Evolutionary conservation across 2,329 filamentous ascomycete genomes (phyloP), one percentile per base, ranked within the genome.

Genomic region (Cercospora sp.): DNA sequence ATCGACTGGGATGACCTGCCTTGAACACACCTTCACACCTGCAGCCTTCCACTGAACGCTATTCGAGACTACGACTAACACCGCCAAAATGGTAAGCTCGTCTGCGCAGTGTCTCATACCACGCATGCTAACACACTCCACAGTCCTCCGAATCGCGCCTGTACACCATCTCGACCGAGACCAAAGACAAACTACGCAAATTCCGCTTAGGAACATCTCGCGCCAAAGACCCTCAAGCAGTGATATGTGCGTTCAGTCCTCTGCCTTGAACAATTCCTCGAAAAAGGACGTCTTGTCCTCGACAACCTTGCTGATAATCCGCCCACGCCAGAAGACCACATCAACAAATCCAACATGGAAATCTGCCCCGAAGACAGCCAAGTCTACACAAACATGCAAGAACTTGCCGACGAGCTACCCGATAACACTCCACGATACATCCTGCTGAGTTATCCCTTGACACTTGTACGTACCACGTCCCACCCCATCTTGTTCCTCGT

Each of bases 131-230:
- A 62, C 26, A 7, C 3, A 16, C 55, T 45, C 28, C n/a, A 28
- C 73, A 84, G 81, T 79, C 89, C 75, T 96, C 94, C 77, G 94
- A 97, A 84, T 89, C 93, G 70, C 87, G 93, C 74, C 87, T 98
- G 70, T 98, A 97, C 83, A 92, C 91, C 68, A 96, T 98, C 87
- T 96, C 93, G 33, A 87, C 89, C 72, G 92, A 95, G 82, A 97
- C 93, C 57, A 95, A 91, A 81, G 89, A 93, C 72, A 90, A 94
- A 77, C 87, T 99, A 72, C 91, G 92, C 80, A 98, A 97, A 82
- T 99, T 99, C 83, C 91, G 95, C 61, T 86, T 99, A 30, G 89
- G 90, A 28, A 98, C 95, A 2, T 97, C 94, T 36, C 86, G 95
- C 72, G 89, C 93, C 63, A 94, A 90, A 78, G 89, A 90, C 58